Conservation (phyloP, 2,329 filamentous ascomycete species). For the Colletotrichum zoysiae region DNA sequence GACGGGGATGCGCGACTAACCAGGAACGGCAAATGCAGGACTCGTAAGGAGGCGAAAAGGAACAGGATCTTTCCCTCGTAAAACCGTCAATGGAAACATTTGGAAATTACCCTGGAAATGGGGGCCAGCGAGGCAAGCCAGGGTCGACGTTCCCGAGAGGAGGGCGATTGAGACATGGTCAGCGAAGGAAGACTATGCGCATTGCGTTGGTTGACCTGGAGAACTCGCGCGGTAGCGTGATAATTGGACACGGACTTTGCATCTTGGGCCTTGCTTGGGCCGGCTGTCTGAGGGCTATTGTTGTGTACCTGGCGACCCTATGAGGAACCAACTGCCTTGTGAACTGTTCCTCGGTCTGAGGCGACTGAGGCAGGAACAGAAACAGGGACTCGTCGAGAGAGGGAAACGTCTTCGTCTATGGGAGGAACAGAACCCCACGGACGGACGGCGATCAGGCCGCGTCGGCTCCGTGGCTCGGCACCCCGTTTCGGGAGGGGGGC, state of each 20-base stretch:
- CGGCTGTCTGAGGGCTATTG: neutral
- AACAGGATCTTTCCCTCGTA: slow-evolving; percentile 20
- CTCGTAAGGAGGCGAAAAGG: slow-evolving; percentile 30
- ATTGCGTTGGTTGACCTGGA: neutral
- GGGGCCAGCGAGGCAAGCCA: neutral
- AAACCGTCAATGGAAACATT: slow-evolving; percentile 16
- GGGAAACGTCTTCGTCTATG: neutral
- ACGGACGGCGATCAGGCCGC: slow-evolving; percentile 23
- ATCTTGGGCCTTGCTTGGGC: slow-evolving; percentile 10
- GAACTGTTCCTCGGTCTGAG: neutral
- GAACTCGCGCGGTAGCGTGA: neutral
- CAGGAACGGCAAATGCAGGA: slow-evolving; percentile 12
- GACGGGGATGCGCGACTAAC: neutral
- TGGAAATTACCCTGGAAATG: neutral
- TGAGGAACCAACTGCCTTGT: too few relatives aligned
- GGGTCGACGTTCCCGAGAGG: neutral
- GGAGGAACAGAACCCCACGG: neutral
- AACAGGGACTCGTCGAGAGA: neutral
- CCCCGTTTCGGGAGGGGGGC: neutral
- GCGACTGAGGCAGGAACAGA: neutral
- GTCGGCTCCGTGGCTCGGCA: slow-evolving; percentile 38
- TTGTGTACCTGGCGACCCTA: too few relatives aligned
- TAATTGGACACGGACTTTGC: neutral
- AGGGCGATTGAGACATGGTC: neutral
- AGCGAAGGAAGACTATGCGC: neutral